Percentiles rank a stretch among this genome's conserved stretches.
phyloP scores from a whole-genome alignment of 2,329 filamentous ascomycete species.

The Bipolaris bicolor region DNA sequence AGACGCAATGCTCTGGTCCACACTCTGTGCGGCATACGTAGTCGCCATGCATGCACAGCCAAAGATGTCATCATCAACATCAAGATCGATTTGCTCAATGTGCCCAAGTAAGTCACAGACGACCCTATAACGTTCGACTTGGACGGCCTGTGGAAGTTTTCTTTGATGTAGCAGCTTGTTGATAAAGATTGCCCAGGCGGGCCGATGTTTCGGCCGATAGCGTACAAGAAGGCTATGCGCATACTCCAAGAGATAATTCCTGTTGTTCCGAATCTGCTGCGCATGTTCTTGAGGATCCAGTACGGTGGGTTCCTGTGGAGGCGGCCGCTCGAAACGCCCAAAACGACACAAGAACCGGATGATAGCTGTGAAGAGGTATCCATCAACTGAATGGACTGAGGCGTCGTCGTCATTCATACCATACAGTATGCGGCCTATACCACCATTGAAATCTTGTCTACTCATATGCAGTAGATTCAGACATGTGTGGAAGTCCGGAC shows the following conservation, averaged over 20 bases:
- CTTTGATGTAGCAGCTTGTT: conserved; percentile 27
- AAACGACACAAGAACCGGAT: conserved; percentile 42
- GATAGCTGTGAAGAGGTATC: conserved; percentile 39
- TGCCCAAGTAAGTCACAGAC: conserved; percentile 32
- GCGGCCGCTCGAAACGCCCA: conserved; percentile 25
- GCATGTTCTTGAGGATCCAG: conserved; percentile 24
- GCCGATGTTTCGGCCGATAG: conserved; percentile 32
- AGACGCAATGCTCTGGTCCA: conserved; percentile 16
- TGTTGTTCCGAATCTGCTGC: conserved; percentile 25
- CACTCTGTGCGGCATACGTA: conserved; percentile 37
- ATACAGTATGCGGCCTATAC: conserved; percentile 30
- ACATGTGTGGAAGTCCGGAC: conserved; percentile 28
- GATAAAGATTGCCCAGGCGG: conserved; percentile 41
- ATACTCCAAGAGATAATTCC: conserved; percentile 39
- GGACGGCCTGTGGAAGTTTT: conserved; percentile 2
- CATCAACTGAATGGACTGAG: conserved; percentile 20
- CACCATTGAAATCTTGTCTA: conserved; percentile 26
- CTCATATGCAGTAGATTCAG: conserved; percentile 29
- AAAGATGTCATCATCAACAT: conserved; percentile 42
- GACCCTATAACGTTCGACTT: conserved; percentile 29
- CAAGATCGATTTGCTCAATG: conserved; percentile 40
- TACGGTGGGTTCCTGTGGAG: conserved; percentile 10
- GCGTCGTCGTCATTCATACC: conserved; percentile 21
- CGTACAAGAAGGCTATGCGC: conserved; percentile 36
- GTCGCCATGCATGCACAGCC: conserved; percentile 42